Percentiles rank a stretch among this genome's conserved stretches.
These are phyloP conservation scores for Nemania sp. DNA, from an alignment of 2,329 filamentous ascomycete species.

Conservation along the genomic window DNA sequence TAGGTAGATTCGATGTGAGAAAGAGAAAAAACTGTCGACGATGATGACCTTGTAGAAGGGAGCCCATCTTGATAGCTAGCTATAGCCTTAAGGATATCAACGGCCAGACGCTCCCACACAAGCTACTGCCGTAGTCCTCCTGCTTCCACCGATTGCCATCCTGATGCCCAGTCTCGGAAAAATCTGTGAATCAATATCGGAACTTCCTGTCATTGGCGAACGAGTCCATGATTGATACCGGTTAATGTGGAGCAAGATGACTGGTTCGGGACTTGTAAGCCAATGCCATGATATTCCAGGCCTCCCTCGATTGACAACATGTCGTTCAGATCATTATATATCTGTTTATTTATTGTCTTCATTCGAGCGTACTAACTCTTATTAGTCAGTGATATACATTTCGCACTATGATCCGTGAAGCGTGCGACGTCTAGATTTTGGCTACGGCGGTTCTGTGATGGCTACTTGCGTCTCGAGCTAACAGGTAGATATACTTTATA, in stretches of 20 bases:
- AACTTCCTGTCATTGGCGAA: slow-evolving; percentile 46
- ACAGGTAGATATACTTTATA: too few relatives aligned
- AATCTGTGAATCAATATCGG: slow-evolving; percentile 47
- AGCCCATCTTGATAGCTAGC: slow-evolving; percentile 24
- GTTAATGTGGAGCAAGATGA: slow-evolving; percentile 48
- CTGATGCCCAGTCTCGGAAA: slow-evolving; percentile 41
- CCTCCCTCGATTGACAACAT: slow-evolving; percentile 11
- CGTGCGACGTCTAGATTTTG: neutral
- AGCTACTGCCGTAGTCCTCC: slow-evolving; percentile 42
- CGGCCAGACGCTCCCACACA: slow-evolving; percentile 10
- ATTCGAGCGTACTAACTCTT: neutral
- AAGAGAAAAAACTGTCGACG: neutral
- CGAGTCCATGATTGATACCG: slow-evolving; percentile 42
- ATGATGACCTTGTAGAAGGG: slow-evolving; percentile 4
- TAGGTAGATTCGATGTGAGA: neutral
- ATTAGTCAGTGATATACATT: neutral
- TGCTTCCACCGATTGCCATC: slow-evolving; percentile 29
- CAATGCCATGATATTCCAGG: slow-evolving; percentile 8
- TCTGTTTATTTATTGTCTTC: neutral
- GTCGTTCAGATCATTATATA: neutral
- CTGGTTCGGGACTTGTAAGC: slow-evolving; percentile 45
- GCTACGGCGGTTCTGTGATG: neutral
- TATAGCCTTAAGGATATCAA: slow-evolving; percentile 28
- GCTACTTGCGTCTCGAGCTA: neutral
- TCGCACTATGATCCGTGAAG: neutral